Evolutionary conservation across 495 filamentous ascomycete species (phyloP).

Genomic region (Tetracladium setigerum): DNA sequence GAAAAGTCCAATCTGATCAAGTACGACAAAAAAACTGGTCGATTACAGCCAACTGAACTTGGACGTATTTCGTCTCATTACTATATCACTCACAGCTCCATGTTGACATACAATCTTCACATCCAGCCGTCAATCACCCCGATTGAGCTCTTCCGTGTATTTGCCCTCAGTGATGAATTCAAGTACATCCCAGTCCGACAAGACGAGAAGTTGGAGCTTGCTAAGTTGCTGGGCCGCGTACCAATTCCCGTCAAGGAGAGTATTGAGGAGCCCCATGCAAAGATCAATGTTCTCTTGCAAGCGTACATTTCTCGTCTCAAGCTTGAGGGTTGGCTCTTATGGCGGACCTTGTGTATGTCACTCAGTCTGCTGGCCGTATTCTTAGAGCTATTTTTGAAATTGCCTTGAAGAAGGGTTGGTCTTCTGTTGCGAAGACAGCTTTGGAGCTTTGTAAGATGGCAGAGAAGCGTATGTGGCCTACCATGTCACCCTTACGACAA

Average conservation of each 20-base stretch:
- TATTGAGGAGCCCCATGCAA: slow-evolving; percentile 93
- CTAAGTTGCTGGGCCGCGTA: slow-evolving; percentile 81
- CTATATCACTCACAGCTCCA: slow-evolving; percentile 94
- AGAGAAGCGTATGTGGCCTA: slow-evolving; percentile 98
- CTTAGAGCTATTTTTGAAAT: slow-evolving; percentile 96
- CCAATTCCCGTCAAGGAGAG: slow-evolving; percentile 96
- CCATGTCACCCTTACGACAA: slow-evolving; percentile 91
- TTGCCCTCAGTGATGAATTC: slow-evolving; percentile 95
- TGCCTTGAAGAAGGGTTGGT: slow-evolving; percentile 90
- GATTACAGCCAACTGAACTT: slow-evolving; percentile 84
- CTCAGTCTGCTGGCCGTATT: slow-evolving; percentile 94
- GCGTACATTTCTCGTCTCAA: slow-evolving; percentile 94
- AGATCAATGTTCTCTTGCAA: slow-evolving; percentile 98
- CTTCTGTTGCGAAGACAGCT: slow-evolving; percentile 85
- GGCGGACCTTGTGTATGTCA: slow-evolving; percentile 98
- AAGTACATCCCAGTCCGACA: slow-evolving; percentile 98
- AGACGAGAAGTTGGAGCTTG: slow-evolving; percentile 94
- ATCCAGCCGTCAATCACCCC: slow-evolving; percentile 86
- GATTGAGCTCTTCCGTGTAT: slow-evolving; percentile 96
- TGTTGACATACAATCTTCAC: slow-evolving; percentile 92
- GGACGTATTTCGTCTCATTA: slow-evolving; percentile 95
- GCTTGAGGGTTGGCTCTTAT: slow-evolving; percentile 88
- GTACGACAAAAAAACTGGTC: slow-evolving; percentile 91
- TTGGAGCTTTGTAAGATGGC: slow-evolving; percentile 98
- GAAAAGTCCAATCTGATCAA: slow-evolving; percentile 85